phyloP scores from a whole-genome alignment of 345 rosid species.

The Camelina laxa region DNA sequence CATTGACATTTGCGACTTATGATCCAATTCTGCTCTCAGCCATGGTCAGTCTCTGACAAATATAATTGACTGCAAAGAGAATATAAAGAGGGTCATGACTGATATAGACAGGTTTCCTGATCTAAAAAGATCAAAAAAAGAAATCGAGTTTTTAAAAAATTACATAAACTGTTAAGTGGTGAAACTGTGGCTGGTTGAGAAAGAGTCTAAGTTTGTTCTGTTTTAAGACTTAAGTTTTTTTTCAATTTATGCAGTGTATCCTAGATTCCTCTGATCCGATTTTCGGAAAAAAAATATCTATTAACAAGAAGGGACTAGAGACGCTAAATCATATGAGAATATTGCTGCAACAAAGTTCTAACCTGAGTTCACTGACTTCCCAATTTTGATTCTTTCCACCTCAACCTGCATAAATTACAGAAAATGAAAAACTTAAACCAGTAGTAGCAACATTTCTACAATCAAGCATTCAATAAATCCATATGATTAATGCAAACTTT shows the following conservation, averaged over 20 bases:
- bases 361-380: conserved; percentile 47
- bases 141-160: no score
- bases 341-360: background rate
- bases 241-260: background rate
- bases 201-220: background rate
- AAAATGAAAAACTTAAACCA: conserved; percentile 12
- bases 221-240: background rate
- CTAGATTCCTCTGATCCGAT: background rate
- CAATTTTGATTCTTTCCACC: conserved; percentile 82
- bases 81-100: no score
- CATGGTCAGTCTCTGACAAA: no score
- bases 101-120: no score
- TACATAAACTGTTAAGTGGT: no score
- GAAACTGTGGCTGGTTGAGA: no score
- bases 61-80: no score
- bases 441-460: conserved; percentile 1
- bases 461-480: conserved; percentile 1
- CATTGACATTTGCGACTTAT: no score
- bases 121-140: no score
- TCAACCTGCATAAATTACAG: conserved; percentile 53
- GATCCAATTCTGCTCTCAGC: no score
- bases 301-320: background rate
- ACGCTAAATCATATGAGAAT: background rate
- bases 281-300: no score
- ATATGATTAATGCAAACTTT: no score